These are phyloP conservation scores for Kuraishia cidri DNA, from an alignment of 805 yeast species.

Conservation along the genomic window DNA sequence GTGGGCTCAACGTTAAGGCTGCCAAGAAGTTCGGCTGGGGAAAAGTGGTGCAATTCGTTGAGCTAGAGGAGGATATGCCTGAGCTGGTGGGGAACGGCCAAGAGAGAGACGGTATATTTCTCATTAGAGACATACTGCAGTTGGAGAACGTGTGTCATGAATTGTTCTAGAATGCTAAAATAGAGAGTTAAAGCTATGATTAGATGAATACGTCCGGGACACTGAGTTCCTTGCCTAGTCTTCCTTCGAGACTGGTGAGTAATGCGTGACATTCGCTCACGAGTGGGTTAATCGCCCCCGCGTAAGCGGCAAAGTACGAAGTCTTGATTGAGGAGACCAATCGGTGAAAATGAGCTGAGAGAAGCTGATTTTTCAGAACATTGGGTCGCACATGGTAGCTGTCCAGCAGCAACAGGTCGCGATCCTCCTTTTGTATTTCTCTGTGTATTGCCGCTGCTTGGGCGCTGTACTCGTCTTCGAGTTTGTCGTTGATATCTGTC, in stretches of 20 bases:
- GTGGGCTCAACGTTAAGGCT: slow-evolving; percentile 68
- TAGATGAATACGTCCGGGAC: too few species aligned
- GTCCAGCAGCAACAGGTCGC: too few species aligned
- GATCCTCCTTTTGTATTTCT: too few species aligned
- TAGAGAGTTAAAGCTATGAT: too few species aligned
- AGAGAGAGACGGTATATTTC: slow-evolving; percentile 26
- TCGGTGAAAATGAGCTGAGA: neutral
- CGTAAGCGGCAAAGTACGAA: neutral
- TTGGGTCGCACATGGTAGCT: too few species aligned
- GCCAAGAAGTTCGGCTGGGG: slow-evolving; percentile 70
- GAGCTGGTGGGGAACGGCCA: slow-evolving; percentile 16
- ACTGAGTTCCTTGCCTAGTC: neutral
- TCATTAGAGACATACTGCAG: slow-evolving; percentile 52
- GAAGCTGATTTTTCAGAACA: neutral
- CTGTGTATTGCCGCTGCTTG: too few species aligned
- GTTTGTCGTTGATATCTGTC: too few species aligned
- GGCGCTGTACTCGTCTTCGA: too few species aligned
- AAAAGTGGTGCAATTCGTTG: slow-evolving; percentile 66
- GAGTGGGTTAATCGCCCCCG: neutral
- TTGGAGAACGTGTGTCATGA: slow-evolving; percentile 43
- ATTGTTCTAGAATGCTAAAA: too few species aligned
- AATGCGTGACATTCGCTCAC: neutral
- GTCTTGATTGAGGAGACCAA: neutral
- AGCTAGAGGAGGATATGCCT: slow-evolving; percentile 47
- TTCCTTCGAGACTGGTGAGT: neutral